These are phyloP conservation scores for Paracorniculantispora psalliotae DNA, from an alignment of 2,329 filamentous ascomycete genomes.

Conservation along the genomic window DNA sequence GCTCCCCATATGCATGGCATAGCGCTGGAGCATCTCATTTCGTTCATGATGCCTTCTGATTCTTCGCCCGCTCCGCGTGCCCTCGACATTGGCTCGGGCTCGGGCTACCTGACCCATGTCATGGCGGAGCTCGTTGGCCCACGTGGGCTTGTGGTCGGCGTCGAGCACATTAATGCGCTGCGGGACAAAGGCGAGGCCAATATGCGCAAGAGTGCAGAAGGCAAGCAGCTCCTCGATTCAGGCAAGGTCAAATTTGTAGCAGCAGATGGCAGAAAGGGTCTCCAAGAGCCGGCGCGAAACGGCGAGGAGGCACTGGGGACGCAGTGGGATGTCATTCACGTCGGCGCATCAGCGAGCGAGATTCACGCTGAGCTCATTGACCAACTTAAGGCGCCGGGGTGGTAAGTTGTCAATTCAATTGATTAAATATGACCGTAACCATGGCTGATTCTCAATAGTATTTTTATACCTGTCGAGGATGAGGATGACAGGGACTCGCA, in stretches of 20 bases:
- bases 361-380: constrained; percentile 68
- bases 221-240: constrained; percentile 53
- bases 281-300: constrained; percentile 38
- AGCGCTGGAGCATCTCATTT: constrained; percentile 46
- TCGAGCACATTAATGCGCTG: constrained; percentile 68
- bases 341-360: constrained; percentile 76
- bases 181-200: constrained; percentile 59
- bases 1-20: constrained; percentile 59
- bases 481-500: constrained; percentile 45
- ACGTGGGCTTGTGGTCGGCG: constrained; percentile 55
- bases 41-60: constrained; percentile 35
- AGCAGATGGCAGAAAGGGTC: constrained; percentile 69
- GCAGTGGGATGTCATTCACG: constrained; percentile 90
- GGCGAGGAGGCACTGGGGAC: constrained; percentile 44
- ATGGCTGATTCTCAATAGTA: constrained; percentile 30
- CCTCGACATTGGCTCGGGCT: constrained; percentile 71
- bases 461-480: constrained; percentile 74
- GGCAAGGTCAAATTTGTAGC: constrained; percentile 67
- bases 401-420: constrained; percentile 33
- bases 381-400: constrained; percentile 74
- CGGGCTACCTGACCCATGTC: constrained; percentile 82
- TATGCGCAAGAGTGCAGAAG: constrained; percentile 58
- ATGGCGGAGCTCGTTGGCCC: constrained; percentile 69
- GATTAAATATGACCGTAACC: too few relatives aligned
- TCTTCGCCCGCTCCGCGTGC: constrained; percentile 43